Percentiles rank a stretch among this genome's conserved stretches.
Conservation (phyloP, 2,329 filamentous ascomycete species). For the Colletotrichum sp. region DNA sequence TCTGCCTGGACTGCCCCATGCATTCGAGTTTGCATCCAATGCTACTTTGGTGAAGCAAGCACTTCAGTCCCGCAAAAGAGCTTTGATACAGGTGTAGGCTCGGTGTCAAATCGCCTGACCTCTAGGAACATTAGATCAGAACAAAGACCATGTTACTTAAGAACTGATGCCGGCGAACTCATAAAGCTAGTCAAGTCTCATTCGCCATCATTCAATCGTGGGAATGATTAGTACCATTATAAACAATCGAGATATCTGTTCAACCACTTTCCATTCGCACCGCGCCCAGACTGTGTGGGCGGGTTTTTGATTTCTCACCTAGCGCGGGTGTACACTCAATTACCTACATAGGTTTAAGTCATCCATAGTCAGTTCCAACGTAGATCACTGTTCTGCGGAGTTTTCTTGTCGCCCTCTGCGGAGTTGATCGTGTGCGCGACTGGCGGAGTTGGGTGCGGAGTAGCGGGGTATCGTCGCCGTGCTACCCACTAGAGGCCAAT, state of each 20-base stretch:
- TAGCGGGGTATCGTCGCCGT: not conserved
- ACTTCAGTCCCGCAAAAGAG: constrained; percentile 21
- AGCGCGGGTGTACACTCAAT: not conserved
- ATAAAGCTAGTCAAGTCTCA: not conserved
- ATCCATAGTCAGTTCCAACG: not conserved
- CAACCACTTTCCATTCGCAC: not conserved
- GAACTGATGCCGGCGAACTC: not conserved
- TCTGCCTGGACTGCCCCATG: constrained; percentile 43
- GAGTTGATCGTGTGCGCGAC: not conserved
- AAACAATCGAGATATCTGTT: not conserved
- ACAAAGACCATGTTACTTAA: accelerated
- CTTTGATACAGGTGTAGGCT: not conserved
- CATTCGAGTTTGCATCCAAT: constrained; percentile 28
- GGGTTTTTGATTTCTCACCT: not conserved
- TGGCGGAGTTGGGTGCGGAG: not conserved
- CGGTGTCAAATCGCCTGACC: not conserved
- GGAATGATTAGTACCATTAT: not conserved
- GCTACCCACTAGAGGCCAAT: not conserved
- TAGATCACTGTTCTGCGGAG: not conserved
- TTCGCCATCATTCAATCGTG: accelerated
- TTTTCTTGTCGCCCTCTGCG: not conserved
- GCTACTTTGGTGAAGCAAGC: constrained; percentile 23
- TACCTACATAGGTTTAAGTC: not conserved
- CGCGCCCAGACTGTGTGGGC: not conserved
- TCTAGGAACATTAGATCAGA: accelerated